Evolutionary conservation across 176 grass and related monocot genomes (phyloP).

Genomic region (Oryza coarctata): DNA sequence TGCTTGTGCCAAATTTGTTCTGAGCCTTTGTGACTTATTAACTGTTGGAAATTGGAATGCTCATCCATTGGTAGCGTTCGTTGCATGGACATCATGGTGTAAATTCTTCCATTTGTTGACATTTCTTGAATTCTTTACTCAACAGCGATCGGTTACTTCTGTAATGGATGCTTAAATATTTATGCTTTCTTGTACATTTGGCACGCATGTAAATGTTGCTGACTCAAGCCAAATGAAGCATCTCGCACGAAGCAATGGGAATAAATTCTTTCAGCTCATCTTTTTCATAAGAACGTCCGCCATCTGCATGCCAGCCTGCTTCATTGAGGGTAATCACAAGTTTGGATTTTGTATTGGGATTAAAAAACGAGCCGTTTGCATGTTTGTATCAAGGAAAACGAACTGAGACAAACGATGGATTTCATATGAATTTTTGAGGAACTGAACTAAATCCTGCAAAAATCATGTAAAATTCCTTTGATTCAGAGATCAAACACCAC

Average conservation of each 20-base stretch:
- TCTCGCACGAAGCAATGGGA: neutral
- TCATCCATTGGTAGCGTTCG: neutral
- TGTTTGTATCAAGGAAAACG: neutral
- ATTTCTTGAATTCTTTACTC: neutral
- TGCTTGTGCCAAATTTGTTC: conserved; percentile 14
- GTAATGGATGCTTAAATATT: neutral
- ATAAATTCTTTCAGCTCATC: neutral
- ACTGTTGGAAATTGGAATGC: neutral
- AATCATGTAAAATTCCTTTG: neutral
- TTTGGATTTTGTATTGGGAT: neutral
- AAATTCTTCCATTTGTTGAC: neutral
- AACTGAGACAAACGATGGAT: neutral
- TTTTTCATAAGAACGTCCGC: conserved; percentile 13
- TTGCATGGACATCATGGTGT: neutral
- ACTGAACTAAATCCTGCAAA: neutral
- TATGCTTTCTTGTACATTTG: neutral
- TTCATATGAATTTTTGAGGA: neutral
- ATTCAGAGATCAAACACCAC: neutral
- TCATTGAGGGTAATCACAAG: too few relatives aligned
- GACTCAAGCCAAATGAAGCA: conserved; percentile 12
- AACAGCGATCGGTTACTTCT: neutral
- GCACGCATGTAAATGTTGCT: neutral
- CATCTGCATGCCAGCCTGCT: neutral
- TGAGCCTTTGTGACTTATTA: conserved; percentile 15
- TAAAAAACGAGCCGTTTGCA: neutral